Evolutionary conservation across 805 yeast species (phyloP).

Genomic region (Zygosaccharomyces gambellarensis): DNA sequence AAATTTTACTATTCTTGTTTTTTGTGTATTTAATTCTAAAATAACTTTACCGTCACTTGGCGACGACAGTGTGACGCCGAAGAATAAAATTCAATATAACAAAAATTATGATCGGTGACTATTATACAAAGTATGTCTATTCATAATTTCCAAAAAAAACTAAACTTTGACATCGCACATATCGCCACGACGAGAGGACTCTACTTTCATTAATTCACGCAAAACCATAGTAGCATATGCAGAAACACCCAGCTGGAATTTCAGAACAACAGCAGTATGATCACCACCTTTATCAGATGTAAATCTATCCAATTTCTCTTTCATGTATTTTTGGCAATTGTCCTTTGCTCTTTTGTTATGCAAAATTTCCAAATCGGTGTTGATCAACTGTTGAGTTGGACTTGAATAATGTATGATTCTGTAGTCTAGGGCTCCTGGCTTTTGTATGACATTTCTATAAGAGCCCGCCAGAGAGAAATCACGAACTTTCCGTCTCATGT

Average conservation of each 20-base stretch:
- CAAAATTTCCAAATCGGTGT: conserved; percentile 68
- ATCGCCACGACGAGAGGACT: conserved; percentile 54
- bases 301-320: conserved; percentile 31
- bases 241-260: conserved; percentile 74
- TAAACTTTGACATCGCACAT: conserved; percentile 39
- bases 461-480: conserved; percentile 93
- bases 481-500: conserved; percentile 77
- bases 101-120: neutral
- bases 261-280: conserved; percentile 66
- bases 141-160: neutral
- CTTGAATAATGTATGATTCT: conserved; percentile 55
- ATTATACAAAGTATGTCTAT: neutral
- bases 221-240: conserved; percentile 97
- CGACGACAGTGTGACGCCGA: neutral
- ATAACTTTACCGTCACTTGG: neutral
- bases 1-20: neutral
- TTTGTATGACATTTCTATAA: conserved; percentile 68
- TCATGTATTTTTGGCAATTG: conserved; percentile 31
- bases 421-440: conserved; percentile 61
- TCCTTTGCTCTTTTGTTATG: conserved; percentile 34
- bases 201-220: conserved; percentile 81
- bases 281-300: conserved; percentile 40
- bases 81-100: neutral
- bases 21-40: neutral
- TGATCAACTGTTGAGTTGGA: conserved; percentile 64